These are phyloP conservation scores for Tolypocladium capitatum DNA, from an alignment of 2,329 filamentous ascomycete species.

Conservation along the genomic window DNA sequence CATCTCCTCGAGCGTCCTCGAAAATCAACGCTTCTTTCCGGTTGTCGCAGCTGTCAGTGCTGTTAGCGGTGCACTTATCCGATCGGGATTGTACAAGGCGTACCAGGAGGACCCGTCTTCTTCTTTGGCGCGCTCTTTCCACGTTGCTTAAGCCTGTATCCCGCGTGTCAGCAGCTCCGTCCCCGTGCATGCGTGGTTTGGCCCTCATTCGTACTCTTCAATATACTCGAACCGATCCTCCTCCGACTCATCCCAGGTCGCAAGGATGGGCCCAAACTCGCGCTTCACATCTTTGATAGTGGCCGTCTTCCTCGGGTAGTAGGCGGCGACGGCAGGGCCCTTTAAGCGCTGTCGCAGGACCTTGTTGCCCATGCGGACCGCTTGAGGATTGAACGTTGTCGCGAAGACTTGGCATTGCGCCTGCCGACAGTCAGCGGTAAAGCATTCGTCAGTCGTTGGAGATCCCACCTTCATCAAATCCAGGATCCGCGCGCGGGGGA, in stretches of 20 bases:
- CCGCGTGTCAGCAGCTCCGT: constrained; percentile 15
- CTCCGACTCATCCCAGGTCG: constrained; percentile 62
- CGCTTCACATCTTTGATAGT: constrained; percentile 63
- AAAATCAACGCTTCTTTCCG: constrained; percentile 17
- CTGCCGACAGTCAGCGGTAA: constrained; percentile 31
- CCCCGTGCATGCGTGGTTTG: neutral
- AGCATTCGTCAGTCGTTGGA: neutral
- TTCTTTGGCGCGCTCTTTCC: constrained; percentile 86
- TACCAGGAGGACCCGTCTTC: constrained; percentile 48
- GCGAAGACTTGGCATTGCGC: constrained; percentile 85
- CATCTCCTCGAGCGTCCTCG: neutral
- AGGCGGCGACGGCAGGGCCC: constrained; percentile 71
- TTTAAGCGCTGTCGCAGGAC: constrained; percentile 76
- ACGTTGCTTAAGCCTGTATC: constrained; percentile 53
- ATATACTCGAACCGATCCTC: constrained; percentile 68
- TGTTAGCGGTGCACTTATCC: neutral
- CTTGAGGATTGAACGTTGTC: constrained; percentile 77
- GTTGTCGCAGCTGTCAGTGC: constrained; percentile 11
- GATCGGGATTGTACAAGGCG: constrained; percentile 1
- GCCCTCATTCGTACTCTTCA: constrained; percentile 37
- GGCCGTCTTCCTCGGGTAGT: constrained; percentile 69
- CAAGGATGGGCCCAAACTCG: constrained; percentile 51
- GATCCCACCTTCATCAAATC: constrained; percentile 66
- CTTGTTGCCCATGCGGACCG: constrained; percentile 77
- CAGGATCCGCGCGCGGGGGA: constrained; percentile 46